phyloP scores from a whole-genome alignment of 177 flowering plant genomes.

The Vitis hybrid region DNA sequence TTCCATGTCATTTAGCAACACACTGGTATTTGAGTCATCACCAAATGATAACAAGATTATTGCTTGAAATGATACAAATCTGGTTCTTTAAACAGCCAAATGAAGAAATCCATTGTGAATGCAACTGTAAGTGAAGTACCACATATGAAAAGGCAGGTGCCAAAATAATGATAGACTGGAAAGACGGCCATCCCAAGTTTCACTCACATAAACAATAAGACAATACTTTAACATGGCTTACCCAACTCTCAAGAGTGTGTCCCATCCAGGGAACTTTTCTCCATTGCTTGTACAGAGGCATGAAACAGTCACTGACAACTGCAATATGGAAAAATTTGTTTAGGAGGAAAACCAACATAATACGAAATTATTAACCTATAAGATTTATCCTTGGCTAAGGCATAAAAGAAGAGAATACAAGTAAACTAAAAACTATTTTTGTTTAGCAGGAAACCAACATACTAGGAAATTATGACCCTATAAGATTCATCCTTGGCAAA shows the following conservation, averaged over 20 bases:
- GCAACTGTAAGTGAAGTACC: too few species aligned
- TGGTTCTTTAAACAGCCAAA: not conserved
- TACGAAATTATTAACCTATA: not conserved
- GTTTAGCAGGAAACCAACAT: not conserved
- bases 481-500: not conserved
- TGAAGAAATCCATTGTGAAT: too few species aligned
- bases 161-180: too few species aligned
- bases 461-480: not conserved
- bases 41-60: too few species aligned
- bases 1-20: too few species aligned
- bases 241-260: constrained; percentile 74
- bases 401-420: not conserved
- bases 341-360: not conserved
- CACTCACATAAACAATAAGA: not conserved
- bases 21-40: too few species aligned
- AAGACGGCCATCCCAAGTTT: not conserved
- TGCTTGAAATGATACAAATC: not conserved
- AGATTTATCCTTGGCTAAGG: not conserved
- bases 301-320: constrained; percentile 67
- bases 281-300: constrained; percentile 69
- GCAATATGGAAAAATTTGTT: constrained; percentile 18
- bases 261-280: constrained; percentile 79
- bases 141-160: not conserved
- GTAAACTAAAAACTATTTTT: not conserved
- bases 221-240: constrained; percentile 29